Base-by-base conservation (phyloP, 345 rosid species). In the Sonneratia caseolaris region DNA sequence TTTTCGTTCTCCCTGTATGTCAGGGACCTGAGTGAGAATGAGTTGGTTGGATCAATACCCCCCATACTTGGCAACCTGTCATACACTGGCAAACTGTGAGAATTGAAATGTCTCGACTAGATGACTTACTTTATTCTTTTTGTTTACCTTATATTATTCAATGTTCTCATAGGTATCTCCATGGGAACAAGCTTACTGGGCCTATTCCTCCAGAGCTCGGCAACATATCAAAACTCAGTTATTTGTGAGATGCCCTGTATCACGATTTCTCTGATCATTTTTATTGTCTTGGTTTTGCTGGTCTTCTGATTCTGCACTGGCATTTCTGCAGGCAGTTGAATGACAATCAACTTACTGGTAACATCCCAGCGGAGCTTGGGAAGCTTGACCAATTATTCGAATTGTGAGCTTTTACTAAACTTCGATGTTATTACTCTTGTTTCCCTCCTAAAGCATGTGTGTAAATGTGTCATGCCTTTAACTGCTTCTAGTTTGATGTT, bases 151-250 rank as follows among this genome's bases (percentile, higher is more conserved):
- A 0, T 43, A 49, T 4, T 10, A 67, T 49, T 35, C 35, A 66
- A 65, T 81, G 42, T 65, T 59, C 72, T 13, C 4, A 0, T 74
- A 95, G 99, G 76, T 92, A 96, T 70, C 96, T 96, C 40, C 96
- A 96, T 79, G 97, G 98, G 21, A 96, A 96, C 78, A 91, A 83
- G 75, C 91, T 96, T 13, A 89, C 87, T 43, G 98, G 98, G 49
- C 80, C 84, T 48, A 85, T 96, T 70, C 99, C 99, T n/a, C 82
- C 99, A 5, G 99, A 96, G 81, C 92, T 96, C 59, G 99, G 99
- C 59, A 91, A 96, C 68, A 96, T 96, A 97, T 89, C 99, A 37
- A 90, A 79, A 45, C 94, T 96, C 70, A 96, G 99, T 81, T 96
- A 96, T 73, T 77, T 96, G 99, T 96, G 76, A 82, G 95, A 56